These are phyloP conservation scores for Wolfiporia cocos DNA, from an alignment of 1,284 basidiomycete genomes.

Conservation along the genomic window DNA sequence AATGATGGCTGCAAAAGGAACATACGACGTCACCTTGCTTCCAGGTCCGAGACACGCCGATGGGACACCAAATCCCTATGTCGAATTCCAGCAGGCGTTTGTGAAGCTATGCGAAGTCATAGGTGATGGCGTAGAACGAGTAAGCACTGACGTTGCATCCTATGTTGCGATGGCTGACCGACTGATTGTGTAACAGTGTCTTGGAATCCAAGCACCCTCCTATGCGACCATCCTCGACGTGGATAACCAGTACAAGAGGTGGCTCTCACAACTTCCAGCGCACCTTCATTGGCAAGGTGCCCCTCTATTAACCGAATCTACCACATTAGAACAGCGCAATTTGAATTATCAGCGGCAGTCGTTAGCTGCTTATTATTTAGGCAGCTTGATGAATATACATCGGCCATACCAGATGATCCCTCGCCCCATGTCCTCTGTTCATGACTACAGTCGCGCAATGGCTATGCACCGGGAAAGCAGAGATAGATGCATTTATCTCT, in stretches of 20 bases:
- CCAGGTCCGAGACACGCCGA: conserved; percentile 29
- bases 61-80: conserved; percentile 30
- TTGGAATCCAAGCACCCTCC: conserved; percentile 29
- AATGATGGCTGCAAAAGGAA: conserved; percentile 32
- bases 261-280: conserved; percentile 33
- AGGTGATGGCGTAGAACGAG: conserved; percentile 36
- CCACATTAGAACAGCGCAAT: conserved; percentile 12
- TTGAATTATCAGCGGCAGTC: conserved; percentile 17
- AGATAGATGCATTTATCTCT: conserved; percentile 22
- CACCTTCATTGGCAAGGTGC: conserved; percentile 18
- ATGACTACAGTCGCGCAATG: not conserved
- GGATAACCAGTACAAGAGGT: conserved; percentile 36
- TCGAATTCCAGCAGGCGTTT: conserved; percentile 30
- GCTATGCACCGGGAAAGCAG: conserved; percentile 21
- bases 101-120: conserved; percentile 34
- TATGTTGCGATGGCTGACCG: not conserved
- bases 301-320: conserved; percentile 1
- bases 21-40: conserved; percentile 30
- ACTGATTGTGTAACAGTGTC: conserved; percentile 29
- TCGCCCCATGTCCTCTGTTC: conserved; percentile 16
- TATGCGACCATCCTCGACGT: conserved; percentile 33
- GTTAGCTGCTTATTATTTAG: conserved; percentile 21
- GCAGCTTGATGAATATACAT: conserved; percentile 24
- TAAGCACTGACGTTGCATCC: conserved; percentile 14
- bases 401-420: conserved; percentile 21